Base-by-base conservation (phyloP, 1,139 yeast species). In the Starmera stellimalicola region DNA sequence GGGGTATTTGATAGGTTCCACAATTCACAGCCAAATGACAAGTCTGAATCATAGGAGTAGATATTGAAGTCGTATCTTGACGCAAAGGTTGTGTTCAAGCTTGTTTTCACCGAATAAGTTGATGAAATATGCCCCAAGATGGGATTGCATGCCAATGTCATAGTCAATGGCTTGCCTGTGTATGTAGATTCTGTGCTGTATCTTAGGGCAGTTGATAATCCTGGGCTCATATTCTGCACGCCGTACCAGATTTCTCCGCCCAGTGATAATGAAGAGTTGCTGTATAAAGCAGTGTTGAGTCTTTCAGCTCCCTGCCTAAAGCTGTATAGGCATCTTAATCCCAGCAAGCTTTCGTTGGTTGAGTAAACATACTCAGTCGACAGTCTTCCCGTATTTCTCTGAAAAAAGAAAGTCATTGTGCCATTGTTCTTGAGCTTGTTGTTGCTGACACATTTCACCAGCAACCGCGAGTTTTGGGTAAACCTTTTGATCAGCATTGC, bases 221-320 rank as follows among this genome's bases (percentile, higher is more conserved):
- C 93, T 0, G 94, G 94, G 41, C 91, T 79, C 70, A 85, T 79
- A 34, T 84, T 77, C 37, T 73, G 57, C 1, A 88, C 76, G 0
- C 95, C 95, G 46, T 83, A 82, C 88, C 95, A 93, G 9, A 87
- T 47, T 55, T 93, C 99, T 7, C 83, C 72, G 1, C 98, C 98
- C 1, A 85, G 48, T 0, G 91, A 77, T 3, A 78, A 55, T 2
- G 63, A 55, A 12, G 70, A 62, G 39, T 62, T 57, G 43, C 60
- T 58, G 44, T 63, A 62, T 7, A 60, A 48, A 5, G 60, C 54
- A 26, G 54, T 60, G 36, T 53, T 57, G 29, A 57, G 50, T 28
- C 57, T 54, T 25, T 60, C 50, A 8, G 65, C 60, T 4, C 60
- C 52, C 30, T 57, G 56, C 24, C 78, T 73, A 37, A 85, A 63